phyloP scores from a whole-genome alignment of 768 basidiomycete species.

The Chalciporus chontae region DNA sequence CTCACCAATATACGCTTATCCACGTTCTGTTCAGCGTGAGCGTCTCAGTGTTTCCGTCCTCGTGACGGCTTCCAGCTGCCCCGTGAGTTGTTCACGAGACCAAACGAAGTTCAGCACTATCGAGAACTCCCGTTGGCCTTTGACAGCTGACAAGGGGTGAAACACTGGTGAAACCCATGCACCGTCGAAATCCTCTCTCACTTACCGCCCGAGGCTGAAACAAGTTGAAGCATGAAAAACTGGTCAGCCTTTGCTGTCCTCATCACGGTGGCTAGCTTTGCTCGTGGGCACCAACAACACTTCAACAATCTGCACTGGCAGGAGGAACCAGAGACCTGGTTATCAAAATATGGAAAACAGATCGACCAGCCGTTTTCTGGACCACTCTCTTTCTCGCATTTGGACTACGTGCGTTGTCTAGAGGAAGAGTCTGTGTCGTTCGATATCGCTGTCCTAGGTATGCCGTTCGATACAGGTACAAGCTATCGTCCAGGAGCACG shows the following conservation, averaged over 20 bases:
- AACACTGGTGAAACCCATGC: neutral
- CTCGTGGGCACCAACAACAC: slow-evolving; percentile 14
- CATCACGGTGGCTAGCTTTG: neutral
- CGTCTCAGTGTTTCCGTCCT: no score
- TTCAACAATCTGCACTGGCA: slow-evolving; percentile 1
- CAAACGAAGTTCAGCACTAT: neutral
- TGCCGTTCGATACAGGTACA: slow-evolving; percentile 74
- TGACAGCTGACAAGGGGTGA: neutral
- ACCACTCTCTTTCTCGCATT: slow-evolving; percentile 78
- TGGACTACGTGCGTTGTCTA: slow-evolving; percentile 70
- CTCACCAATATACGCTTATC: no score
- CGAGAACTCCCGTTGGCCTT: neutral
- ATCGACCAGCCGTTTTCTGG: slow-evolving; percentile 76
- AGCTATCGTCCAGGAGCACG: slow-evolving; percentile 63
- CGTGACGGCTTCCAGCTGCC: no score
- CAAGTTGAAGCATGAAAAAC: slow-evolving; percentile 19
- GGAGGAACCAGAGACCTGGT: slow-evolving; percentile 45
- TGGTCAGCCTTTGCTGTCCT: neutral
- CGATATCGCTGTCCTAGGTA: slow-evolving; percentile 78
- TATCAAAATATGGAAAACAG: slow-evolving; percentile 71
- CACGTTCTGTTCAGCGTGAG: no score
- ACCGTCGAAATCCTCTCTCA: no score
- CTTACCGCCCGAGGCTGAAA: neutral
- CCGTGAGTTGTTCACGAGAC: no score
- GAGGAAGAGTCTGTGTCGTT: slow-evolving; percentile 51